Evolutionary conservation across 2,329 filamentous ascomycete species (phyloP).

Genomic region (Alternaria rosae): DNA sequence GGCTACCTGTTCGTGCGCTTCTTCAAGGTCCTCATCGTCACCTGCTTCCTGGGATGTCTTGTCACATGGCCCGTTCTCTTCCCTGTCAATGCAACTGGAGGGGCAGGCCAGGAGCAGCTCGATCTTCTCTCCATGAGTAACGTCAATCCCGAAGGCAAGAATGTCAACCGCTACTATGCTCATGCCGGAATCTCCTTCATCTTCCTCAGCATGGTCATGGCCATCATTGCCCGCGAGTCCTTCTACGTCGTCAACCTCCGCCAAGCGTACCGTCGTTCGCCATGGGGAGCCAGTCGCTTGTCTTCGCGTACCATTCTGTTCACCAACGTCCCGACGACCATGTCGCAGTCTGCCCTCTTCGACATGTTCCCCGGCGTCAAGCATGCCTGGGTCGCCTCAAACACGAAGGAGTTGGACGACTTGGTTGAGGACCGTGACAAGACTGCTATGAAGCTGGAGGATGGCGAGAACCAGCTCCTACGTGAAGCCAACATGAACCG

Average conservation of each 20-base stretch:
- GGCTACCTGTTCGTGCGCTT: constrained; percentile 58
- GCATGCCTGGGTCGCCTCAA: constrained; percentile 57
- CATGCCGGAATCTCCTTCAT: constrained; percentile 54
- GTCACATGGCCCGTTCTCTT: constrained; percentile 58
- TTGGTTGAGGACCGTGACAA: constrained; percentile 55
- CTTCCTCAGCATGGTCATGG: constrained; percentile 54
- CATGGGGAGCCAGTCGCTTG: constrained; percentile 53
- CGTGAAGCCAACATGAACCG: constrained; percentile 69
- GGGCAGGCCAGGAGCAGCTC: constrained; percentile 46
- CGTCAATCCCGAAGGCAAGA: constrained; percentile 36
- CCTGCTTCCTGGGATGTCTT: constrained; percentile 53
- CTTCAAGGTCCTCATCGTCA: constrained; percentile 54
- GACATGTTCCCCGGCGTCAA: constrained; percentile 51
- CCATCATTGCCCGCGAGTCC: constrained; percentile 56
- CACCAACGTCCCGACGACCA: constrained; percentile 54
- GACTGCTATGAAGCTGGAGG: constrained; percentile 54
- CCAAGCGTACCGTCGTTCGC: constrained; percentile 57
- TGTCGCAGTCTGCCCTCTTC: constrained; percentile 51
- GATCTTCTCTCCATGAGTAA: constrained; percentile 52
- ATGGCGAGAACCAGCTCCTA: constrained; percentile 54
- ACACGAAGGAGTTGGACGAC: constrained; percentile 55
- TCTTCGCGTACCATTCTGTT: constrained; percentile 59
- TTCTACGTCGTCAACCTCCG: constrained; percentile 58
- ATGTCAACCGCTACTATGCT: constrained; percentile 53
- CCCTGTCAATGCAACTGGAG: constrained; percentile 56